Base-by-base conservation (phyloP, 768 basidiomycete species). In the Lactarius tabidus region DNA sequence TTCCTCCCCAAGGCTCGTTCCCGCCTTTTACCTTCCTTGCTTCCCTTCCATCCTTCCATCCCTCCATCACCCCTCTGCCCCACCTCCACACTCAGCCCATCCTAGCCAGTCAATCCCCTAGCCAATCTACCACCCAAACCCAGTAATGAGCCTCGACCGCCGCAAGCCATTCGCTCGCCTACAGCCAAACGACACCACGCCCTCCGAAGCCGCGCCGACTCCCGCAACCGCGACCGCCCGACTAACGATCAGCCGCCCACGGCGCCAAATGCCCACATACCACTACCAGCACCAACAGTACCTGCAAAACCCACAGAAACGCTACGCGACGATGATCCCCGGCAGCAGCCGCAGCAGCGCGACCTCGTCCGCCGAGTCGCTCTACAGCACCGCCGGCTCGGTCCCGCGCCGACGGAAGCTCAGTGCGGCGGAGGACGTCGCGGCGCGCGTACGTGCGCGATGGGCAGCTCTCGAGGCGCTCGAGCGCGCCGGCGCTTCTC, bases 401-500 rank as follows among this genome's bases (percentile, higher is more conserved):
- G 43, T 59, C 4, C 61, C 60, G 0, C 60, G 67, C 2, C 65
- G 57, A 23, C 67, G 67, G 15, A 68, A 68, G 53, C 60, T 68
- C 17, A 68, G 67, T 45, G 60, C 66, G 8, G 67, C 67, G 1
- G 65, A 67, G 57, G 67, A 68, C 38, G 65, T 68, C 12, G 67
- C 65, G 1, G 67, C 67, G 7, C 65, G 67, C 31, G 65, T 62
- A 0, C 67, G 67, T 23, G 67, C 65, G 3, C 60, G 67, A 14
- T 68, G 67, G 67, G 67, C 67, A 1, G 61, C 67, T 23, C 65
- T 68, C 56, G 67, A 68, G 10, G 61, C 65, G 35, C 65, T 68
- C 20, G 65, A 67, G 64, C 38, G 59, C 7, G 15, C 53, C 26
- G 41, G 28, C 28, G 39, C 56, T 6, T 8, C 59, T 2, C 33